Evolutionary conservation across 129 eudicot genomes (phyloP).

Genomic region (Centaurea solstitialis): DNA sequence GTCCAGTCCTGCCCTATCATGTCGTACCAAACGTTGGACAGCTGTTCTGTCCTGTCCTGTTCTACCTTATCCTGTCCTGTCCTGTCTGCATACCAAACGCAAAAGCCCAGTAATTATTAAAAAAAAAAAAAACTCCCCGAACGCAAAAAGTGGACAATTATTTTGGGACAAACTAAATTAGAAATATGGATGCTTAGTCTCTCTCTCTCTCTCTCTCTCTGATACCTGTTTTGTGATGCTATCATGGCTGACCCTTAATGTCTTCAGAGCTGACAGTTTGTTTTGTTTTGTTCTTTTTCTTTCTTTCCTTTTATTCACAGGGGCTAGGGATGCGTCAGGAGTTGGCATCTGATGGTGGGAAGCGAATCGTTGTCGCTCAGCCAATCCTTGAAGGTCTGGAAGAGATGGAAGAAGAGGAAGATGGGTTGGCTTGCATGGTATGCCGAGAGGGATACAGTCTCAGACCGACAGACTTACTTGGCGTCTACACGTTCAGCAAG

Average conservation of each 20-base stretch:
- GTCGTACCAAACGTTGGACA: no score
- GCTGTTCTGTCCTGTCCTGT: no score
- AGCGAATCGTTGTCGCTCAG: conserved; percentile 77
- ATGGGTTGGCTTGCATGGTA: conserved; percentile 98
- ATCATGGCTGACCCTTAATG: not conserved
- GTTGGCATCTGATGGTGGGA: conserved; percentile 86
- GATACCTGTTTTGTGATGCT: not conserved
- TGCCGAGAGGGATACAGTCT: conserved; percentile 95
- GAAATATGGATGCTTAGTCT: no score
- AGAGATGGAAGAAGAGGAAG: conserved; percentile 98
- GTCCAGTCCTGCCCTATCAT: no score
- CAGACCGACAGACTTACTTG: conserved; percentile 79
- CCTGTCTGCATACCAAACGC: no score
- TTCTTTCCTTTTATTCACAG: conserved; percentile 33
- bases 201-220: no score
- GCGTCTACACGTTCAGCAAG: conserved; percentile 93
- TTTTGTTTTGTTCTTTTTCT: not conserved
- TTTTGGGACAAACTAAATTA: not conserved
- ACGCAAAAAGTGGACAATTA: not conserved
- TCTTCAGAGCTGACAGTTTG: not conserved
- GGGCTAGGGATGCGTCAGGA: conserved; percentile 93
- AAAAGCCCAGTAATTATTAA: no score
- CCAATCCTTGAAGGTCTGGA: conserved; percentile 94
- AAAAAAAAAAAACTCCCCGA: no score
- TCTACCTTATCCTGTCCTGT: no score